Evolutionary conservation across 1,284 basidiomycete species (phyloP).

Genomic region (Sporisorium sorghi): DNA sequence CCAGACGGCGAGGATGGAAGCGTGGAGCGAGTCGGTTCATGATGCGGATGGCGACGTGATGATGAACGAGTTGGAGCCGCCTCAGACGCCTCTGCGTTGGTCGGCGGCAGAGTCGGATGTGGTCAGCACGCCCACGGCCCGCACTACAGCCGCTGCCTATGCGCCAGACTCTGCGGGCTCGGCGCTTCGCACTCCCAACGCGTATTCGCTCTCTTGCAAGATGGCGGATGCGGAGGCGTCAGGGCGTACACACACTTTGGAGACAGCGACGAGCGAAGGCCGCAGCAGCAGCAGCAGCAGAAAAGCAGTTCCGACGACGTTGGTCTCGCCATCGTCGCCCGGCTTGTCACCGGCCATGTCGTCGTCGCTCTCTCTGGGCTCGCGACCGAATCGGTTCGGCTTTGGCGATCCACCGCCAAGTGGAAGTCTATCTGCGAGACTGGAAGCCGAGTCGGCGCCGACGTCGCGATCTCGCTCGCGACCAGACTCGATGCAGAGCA

Average conservation of each 20-base stretch:
- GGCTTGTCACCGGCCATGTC: conserved; percentile 22
- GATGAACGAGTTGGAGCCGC: conserved; percentile 41
- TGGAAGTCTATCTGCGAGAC: conserved; percentile 18
- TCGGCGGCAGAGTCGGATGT: conserved; percentile 26
- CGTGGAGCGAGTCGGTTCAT: conserved; percentile 13
- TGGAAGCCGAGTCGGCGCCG: conserved; percentile 9
- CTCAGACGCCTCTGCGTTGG: conserved; percentile 40
- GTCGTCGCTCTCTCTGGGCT: conserved; percentile 29
- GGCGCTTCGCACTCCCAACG: conserved; percentile 29
- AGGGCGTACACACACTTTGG: background rate
- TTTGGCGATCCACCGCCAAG: conserved; percentile 20
- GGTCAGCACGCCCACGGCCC: conserved; percentile 42
- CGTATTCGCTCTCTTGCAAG: conserved; percentile 7
- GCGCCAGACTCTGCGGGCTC: conserved; percentile 9
- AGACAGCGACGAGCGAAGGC: background rate
- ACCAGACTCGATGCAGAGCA: conserved; percentile 47
- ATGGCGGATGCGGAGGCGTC: background rate
- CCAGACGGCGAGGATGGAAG: conserved; percentile 35
- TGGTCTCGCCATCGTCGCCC: conserved; percentile 18
- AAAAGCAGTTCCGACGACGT: conserved; percentile 1
- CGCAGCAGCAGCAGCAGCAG: background rate
- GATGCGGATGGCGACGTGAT: conserved; percentile 35
- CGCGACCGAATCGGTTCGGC: conserved; percentile 27
- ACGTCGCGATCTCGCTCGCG: conserved; percentile 10
- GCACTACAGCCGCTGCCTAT: conserved; percentile 12